Evolutionary conservation across 805 yeast genomes (phyloP), one percentile per base, ranked within the genome.

Genomic region (Wickerhamomyces tratensis): DNA sequence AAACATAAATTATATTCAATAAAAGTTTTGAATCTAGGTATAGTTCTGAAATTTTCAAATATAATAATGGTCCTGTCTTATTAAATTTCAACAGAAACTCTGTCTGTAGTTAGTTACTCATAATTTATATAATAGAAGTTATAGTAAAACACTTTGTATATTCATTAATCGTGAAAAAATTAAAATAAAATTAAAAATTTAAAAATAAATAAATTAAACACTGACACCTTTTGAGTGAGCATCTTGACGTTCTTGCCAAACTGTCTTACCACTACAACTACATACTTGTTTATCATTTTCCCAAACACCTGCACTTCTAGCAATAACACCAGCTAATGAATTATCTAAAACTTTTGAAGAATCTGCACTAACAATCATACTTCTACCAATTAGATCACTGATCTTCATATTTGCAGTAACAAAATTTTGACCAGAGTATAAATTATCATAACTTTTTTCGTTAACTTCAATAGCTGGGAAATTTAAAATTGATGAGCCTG

Each of bases 231-330:
- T 74, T 6, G 59, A 49, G 33, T 77, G 59, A 1, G 95, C 95
- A 54, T 87, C 96, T 40, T 68, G 62, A 43, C 97, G 71, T 61
- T 91, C 98, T 59, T 93, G 88, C 98, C 98, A 91, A 26, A 91
- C 77, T 0, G 96, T 86, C 69, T 88, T 87, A 14, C 98, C 98
- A 13, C 91, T 80, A 62, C 98, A 93, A 33, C 91, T 81, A 63
- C 98, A 91, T 3, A 91, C 95, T 46, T 79, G 79, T 63, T 91
- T 91, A 51, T 83, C 86, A 63, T 93, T 93, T 58, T 91, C 95
- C 97, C 98, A 93, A 26, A 79, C 85, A 13, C 98, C 98, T 1
- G 98, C 98, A 53, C 94, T 83, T 55, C 98, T 74, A 1, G 98
- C 98, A 57, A 93, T 77, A 25, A 91, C 95, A 30, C 98, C 98